Base-by-base conservation (phyloP, 2,329 filamentous ascomycete genomes). In the Penicillium sp. region DNA sequence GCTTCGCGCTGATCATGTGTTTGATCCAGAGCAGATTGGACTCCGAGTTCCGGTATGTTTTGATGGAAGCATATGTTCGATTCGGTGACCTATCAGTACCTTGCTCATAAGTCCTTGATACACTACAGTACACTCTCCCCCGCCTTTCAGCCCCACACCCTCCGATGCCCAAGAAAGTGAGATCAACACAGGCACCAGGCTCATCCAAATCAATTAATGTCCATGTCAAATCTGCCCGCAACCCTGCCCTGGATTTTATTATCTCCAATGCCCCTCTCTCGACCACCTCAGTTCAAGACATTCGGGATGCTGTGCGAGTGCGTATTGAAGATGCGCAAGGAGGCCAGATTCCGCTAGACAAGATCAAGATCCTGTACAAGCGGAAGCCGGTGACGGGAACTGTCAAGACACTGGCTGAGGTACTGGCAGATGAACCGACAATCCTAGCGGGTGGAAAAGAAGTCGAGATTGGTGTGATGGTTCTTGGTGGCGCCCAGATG, bases 1-100 rank as follows among this genome's bases (percentile, higher is more conserved):
- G 79, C 83, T 97, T 60, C 85, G 88, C n/a, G 80, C 89, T 61
- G 91, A 97, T 73, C 89, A 97, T 84, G 86, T 95, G 73, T 90
- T 93, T 74, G 90, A 97, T 69, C 85, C 90, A 46, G 86, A 86
- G 66, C 84, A 81, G 62, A 92, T 93, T 70, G 88, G 90, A 23
- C 79, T 88, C 26, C 85, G 89, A 58, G 81, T 85, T 61, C 88
- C 91, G 14, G 93, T 97, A 83, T 29, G 86, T 62, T 42, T 38
- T 32, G 13, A 23, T 45, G 36, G 8, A 11, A 54, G 18, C 14
- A 41, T 14, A 26, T 13, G 3, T 7, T 10, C 7, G 2, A 23
- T 19, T 38, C 2, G 9, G 11, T 13, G 0, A 23, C 23, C 7
- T 4, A 34, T 38, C 10, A 36, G 18, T 9, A 11, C n/a, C 26